Conservation (phyloP, 2,329 filamentous ascomycete genomes). For the Exophiala sideris region DNA sequence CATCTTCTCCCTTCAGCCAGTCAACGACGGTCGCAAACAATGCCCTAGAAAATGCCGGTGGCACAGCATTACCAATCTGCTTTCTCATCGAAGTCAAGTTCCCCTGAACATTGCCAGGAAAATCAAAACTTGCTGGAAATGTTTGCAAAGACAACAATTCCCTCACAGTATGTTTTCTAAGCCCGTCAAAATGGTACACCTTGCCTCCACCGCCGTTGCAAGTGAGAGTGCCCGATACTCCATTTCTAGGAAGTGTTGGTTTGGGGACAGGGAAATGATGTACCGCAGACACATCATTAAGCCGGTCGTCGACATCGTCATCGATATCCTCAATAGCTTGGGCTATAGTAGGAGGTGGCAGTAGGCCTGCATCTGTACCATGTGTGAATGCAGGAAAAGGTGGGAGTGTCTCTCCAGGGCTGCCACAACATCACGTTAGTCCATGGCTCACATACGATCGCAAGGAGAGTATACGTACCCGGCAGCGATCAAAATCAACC, state of each 20-base stretch:
- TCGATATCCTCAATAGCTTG: constrained; percentile 41
- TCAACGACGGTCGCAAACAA: constrained; percentile 39
- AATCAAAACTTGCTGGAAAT: constrained; percentile 62
- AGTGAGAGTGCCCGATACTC: constrained; percentile 60
- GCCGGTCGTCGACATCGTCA: constrained; percentile 26
- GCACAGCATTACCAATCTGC: constrained; percentile 79
- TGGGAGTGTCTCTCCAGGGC: constrained; percentile 69
- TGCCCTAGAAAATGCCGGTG: constrained; percentile 49
- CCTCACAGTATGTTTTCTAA: constrained; percentile 60
- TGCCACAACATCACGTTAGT: constrained; percentile 41
- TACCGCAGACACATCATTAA: background rate
- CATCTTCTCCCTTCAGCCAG: constrained; percentile 38
- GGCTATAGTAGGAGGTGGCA: constrained; percentile 40
- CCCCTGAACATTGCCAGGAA: constrained; percentile 42
- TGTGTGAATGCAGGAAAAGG: constrained; percentile 64
- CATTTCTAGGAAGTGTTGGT: constrained; percentile 32
- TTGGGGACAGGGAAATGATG: background rate
- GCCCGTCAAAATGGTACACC: constrained; percentile 61
- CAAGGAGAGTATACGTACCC: constrained; percentile 42
- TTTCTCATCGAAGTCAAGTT: constrained; percentile 41
- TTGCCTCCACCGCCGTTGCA: constrained; percentile 56
- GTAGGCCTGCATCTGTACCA: constrained; percentile 33
- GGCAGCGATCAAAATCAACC: constrained; percentile 53
- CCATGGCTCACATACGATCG: background rate
- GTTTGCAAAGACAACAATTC: constrained; percentile 69